A percentile compares a stretch with the other conserved stretches of the same genome.
Evolutionary conservation across 108 stramenopile species (phyloP).

Genomic region (Fragilaria radians): DNA sequence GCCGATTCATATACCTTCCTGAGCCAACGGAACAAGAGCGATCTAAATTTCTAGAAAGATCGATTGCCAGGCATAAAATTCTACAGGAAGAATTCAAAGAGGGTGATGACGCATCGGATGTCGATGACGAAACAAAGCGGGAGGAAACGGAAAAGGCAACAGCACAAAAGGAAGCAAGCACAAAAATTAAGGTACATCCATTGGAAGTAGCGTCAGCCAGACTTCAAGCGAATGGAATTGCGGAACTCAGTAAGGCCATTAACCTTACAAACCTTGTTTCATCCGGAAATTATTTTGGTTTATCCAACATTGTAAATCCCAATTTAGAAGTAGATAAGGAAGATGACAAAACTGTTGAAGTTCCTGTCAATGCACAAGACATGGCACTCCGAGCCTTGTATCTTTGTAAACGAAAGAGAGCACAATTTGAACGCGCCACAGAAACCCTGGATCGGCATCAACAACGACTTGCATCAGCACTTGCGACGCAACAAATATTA

Average conservation of each 20-base stretch:
- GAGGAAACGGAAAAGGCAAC: slow-evolving; percentile 14
- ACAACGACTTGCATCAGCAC: slow-evolving; percentile 38
- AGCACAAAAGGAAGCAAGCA: slow-evolving; percentile 21
- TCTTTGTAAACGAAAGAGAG: slow-evolving; percentile 43
- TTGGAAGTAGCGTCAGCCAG: slow-evolving; percentile 68
- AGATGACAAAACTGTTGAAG: neutral
- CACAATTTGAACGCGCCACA: slow-evolving; percentile 51
- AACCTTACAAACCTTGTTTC: slow-evolving; percentile 58
- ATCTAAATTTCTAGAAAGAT: slow-evolving; percentile 58
- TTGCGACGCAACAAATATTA: slow-evolving; percentile 42
- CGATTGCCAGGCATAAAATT: slow-evolving; percentile 58
- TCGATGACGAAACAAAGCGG: neutral
- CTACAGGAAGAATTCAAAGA: slow-evolving; percentile 26
- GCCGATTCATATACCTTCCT: slow-evolving; percentile 58
- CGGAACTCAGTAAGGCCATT: slow-evolving; percentile 76
- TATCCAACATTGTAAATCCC: slow-evolving; percentile 68
- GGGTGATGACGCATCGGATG: slow-evolving; percentile 11
- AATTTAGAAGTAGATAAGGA: slow-evolving; percentile 11
- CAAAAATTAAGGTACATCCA: slow-evolving; percentile 51
- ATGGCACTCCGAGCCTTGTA: slow-evolving; percentile 45
- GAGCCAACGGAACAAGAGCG: slow-evolving; percentile 43
- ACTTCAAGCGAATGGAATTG: slow-evolving; percentile 56
- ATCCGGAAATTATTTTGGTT: slow-evolving; percentile 65
- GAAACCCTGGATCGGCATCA: slow-evolving; percentile 39
- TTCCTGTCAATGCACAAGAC: slow-evolving; percentile 11